Conservation (phyloP, 2,329 filamentous ascomycete species). For the Sporothrix luriei region DNA sequence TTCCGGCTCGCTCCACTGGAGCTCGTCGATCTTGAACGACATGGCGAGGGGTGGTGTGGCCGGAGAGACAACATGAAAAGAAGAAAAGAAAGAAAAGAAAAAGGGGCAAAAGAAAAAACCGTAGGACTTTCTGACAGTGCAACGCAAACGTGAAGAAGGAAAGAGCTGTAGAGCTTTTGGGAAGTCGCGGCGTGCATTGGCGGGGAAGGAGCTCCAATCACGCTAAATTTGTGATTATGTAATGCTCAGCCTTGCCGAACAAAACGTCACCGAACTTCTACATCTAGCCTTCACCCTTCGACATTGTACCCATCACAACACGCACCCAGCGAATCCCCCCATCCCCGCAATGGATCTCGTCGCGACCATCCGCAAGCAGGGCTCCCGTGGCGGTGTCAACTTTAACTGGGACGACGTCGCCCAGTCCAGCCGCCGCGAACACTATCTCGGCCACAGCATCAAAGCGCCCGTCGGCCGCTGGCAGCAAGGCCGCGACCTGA, state of each 20-base stretch:
- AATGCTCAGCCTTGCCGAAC: constrained; percentile 9
- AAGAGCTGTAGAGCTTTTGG: background rate
- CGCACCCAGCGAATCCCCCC: background rate
- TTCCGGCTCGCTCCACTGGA: constrained; percentile 64
- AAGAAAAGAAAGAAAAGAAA: background rate
- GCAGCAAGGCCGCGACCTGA: constrained; percentile 74
- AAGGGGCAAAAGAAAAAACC: too few relatives aligned
- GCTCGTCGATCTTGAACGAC: constrained; percentile 62
- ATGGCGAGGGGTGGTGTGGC: constrained; percentile 40
- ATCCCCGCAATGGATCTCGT: constrained; percentile 77
- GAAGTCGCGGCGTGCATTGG: background rate
- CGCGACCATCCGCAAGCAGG: constrained; percentile 84
- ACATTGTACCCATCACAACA: background rate
- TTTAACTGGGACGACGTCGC: constrained; percentile 98
- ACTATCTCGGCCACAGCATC: constrained; percentile 82
- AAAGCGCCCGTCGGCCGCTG: constrained; percentile 92
- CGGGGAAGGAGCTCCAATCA: background rate
- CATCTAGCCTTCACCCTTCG: background rate
- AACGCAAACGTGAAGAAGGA: background rate
- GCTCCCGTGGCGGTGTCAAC: constrained; percentile 89
- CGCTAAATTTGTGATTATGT: constrained; percentile 13
- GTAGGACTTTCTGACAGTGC: too few relatives aligned
- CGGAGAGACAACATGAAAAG: background rate
- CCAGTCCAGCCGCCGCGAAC: constrained; percentile 83
- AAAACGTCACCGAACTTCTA: background rate